Percentiles rank a stretch among this genome's conserved stretches.
Evolutionary conservation across 331 rosid genomes (phyloP).

Genomic region (Cydonia oblonga): DNA sequence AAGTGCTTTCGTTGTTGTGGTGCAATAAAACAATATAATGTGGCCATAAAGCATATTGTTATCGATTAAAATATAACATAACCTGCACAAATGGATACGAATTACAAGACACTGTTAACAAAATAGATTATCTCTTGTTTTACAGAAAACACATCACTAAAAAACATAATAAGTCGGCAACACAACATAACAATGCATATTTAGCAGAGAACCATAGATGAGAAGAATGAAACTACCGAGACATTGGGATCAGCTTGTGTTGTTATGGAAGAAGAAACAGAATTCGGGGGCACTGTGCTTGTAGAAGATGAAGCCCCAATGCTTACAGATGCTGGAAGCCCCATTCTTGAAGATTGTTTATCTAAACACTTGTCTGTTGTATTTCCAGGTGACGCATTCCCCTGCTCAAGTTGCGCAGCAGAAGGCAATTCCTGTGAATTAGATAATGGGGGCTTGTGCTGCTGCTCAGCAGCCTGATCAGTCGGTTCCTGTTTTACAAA

Average conservation of each 20-base stretch:
- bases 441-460: conserved; percentile 41
- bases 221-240: conserved; percentile 25
- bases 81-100: neutral
- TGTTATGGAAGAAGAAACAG: conserved; percentile 34
- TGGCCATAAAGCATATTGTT: neutral
- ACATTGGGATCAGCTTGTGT: conserved; percentile 37
- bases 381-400: conserved; percentile 41
- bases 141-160: neutral
- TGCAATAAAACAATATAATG: neutral
- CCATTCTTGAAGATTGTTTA: conserved; percentile 36
- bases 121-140: neutral
- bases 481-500: conserved; percentile 58
- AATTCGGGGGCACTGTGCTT: conserved; percentile 26
- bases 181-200: neutral
- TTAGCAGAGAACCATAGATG: conserved; percentile 14
- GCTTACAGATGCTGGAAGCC: conserved; percentile 32
- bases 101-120: neutral
- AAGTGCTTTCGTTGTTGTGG: too few relatives aligned
- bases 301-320: conserved; percentile 32
- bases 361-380: conserved; percentile 45
- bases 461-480: conserved; percentile 62
- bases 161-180: neutral
- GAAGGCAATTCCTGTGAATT: conserved; percentile 52
- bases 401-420: conserved; percentile 49
- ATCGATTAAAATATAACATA: neutral